These are phyloP conservation scores for Trichoderma hamatum DNA, from an alignment of 2,329 filamentous ascomycete genomes.

Conservation along the genomic window DNA sequence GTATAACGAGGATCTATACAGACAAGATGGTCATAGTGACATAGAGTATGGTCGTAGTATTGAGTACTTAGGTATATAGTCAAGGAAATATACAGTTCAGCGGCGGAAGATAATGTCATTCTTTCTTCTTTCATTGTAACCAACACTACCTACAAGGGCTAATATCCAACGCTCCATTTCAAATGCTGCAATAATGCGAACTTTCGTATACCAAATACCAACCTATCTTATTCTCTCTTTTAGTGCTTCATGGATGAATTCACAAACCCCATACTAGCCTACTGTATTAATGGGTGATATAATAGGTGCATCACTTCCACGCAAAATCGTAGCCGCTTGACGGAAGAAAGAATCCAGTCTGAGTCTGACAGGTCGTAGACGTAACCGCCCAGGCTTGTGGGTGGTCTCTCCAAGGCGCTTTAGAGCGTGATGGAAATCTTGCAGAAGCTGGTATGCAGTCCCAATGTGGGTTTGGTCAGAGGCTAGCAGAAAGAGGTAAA, in stretches of 20 bases:
- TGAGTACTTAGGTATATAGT: too few species aligned
- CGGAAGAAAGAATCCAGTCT: slow-evolving; percentile 47
- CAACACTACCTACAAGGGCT: not conserved
- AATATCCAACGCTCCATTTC: not conserved
- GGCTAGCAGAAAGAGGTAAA: slow-evolving; percentile 51
- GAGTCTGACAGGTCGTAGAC: slow-evolving; percentile 43
- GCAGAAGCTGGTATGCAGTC: slow-evolving; percentile 42
- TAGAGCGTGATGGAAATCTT: slow-evolving; percentile 43
- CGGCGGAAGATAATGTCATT: not conserved
- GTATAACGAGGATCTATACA: not conserved
- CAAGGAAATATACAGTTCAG: not conserved
- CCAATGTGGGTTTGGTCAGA: slow-evolving; percentile 41
- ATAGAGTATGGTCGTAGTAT: too few species aligned
- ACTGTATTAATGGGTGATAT: not conserved
- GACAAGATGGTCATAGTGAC: not conserved
- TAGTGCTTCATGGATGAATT: too few species aligned
- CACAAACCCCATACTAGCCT: not conserved
- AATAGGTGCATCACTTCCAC: slow-evolving; percentile 24
- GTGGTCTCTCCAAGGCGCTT: slow-evolving; percentile 40
- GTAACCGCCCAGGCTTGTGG: slow-evolving; percentile 37
- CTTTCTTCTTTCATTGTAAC: not conserved
- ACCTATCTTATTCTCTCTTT: not conserved
- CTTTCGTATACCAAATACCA: not conserved
- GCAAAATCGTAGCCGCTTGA: slow-evolving; percentile 40
- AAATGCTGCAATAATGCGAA: not conserved